Base-by-base conservation (phyloP, 2,329 filamentous ascomycete genomes). In the Xylariaceae sp. region DNA sequence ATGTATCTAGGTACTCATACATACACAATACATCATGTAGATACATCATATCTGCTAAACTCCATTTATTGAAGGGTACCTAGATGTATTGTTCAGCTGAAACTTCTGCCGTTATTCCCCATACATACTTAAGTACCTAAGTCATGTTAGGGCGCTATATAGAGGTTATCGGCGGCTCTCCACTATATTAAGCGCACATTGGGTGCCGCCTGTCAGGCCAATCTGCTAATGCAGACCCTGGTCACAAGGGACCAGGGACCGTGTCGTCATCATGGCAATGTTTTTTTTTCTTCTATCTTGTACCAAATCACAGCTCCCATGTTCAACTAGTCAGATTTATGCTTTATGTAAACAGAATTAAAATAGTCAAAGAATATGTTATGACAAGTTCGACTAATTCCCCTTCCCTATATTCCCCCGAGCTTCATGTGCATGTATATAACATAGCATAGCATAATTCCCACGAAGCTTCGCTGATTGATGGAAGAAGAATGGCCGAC, bases 401-500 rank as follows among this genome's bases (percentile, higher is more conserved):
- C n/a, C n/a, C n/a, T n/a, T n/a, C n/a, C n/a, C n/a, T n/a, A n/a
- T n/a, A n/a, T n/a, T n/a, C n/a, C n/a, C n/a, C n/a, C n/a, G n/a
- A n/a, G n/a, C n/a, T n/a, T 56, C 32, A 26, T 54, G 44, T 54
- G 44, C 37, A 37, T 50, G 43, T 52, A 26, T 26, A 9, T 9
- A 4, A 9, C 23, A 26, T 26, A 19, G n/a, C n/a, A n/a, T n/a
- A n/a, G n/a, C n/a, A n/a, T n/a, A 20, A 43, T 20, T 12, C 4
- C 18, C 9, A 20, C 18, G 44, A 40, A 43, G 54, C 42, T 50
- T 50, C 47, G 44, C 40, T 46, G 29, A 54, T 44, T 42, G 32
- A 54, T 49, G 63, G 23, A 12, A 37, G 32, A 12, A 37, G 32
- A 41, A 65, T 49, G 54, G 53, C 58, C 32, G 43, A 71, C 40